A percentile compares a stretch with the other conserved stretches of the same genome.
phyloP scores from a whole-genome alignment of 352 stramenopile species.

The Globisporangium uncinulatum region DNA sequence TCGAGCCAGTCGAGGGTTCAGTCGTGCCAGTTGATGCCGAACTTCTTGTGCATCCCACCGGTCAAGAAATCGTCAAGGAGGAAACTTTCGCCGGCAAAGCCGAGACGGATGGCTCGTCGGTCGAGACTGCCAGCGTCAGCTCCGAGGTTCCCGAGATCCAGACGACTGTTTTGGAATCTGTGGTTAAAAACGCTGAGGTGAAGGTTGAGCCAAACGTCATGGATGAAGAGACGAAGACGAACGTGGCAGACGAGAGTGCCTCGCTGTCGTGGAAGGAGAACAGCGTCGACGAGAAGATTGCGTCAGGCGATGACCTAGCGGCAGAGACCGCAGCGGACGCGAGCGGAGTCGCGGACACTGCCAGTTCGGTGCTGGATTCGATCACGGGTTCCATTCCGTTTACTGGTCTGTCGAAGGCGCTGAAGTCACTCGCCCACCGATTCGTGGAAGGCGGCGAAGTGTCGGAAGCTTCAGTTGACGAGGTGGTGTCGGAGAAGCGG shows the following conservation, averaged over 20 bases:
- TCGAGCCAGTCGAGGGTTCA: background rate
- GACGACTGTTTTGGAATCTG: background rate
- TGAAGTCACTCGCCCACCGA: conserved; percentile 10
- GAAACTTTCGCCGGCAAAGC: background rate
- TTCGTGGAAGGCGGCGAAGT: conserved; percentile 10
- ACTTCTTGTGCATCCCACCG: background rate
- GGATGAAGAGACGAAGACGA: background rate
- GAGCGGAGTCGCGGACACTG: background rate
- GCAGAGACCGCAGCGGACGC: background rate
- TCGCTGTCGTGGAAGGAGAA: background rate
- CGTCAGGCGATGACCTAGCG: background rate
- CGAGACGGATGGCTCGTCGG: background rate
- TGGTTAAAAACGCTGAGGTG: background rate
- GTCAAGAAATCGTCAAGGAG: background rate
- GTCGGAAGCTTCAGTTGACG: background rate
- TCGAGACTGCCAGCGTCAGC: too few relatives aligned
- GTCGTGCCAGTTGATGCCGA: background rate
- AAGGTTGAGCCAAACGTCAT: background rate
- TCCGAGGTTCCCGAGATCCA: background rate
- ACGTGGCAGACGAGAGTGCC: background rate
- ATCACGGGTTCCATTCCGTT: conserved; percentile 3
- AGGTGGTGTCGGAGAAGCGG: background rate
- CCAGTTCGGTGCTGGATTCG: conserved; percentile 1
- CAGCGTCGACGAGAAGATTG: background rate
- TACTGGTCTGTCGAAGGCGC: conserved; percentile 13